Conservation (phyloP, 768 basidiomycete genomes). For the Chlorophyllum brunneum region DNA sequence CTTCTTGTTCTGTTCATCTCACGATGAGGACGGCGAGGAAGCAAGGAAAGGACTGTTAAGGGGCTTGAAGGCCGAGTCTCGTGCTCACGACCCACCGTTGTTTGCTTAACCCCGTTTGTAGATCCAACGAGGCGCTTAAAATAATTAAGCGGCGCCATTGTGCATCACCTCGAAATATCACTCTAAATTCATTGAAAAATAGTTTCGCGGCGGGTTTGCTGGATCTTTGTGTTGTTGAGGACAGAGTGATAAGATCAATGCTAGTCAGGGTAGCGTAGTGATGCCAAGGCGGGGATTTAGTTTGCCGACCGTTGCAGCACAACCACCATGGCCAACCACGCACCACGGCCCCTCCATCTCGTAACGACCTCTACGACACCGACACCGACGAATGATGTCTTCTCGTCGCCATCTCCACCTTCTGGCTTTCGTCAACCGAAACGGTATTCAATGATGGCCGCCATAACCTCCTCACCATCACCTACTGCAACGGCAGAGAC, state of each 20-base stretch:
- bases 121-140: neutral
- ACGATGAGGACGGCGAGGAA: neutral
- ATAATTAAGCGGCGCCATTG: no score
- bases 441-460: constrained; percentile 4
- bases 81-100: neutral
- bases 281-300: no score
- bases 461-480: neutral
- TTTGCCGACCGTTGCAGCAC: neutral
- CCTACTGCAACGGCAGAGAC: neutral
- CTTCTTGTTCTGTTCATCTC: neutral
- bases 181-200: no score
- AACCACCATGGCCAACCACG: constrained; percentile 4
- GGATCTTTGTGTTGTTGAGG: no score
- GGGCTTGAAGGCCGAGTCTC: no score
- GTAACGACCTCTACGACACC: neutral
- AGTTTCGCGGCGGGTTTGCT: no score
- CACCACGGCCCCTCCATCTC: constrained; percentile 11
- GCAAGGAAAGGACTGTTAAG: neutral
- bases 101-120: neutral
- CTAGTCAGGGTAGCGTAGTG: neutral
- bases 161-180: no score
- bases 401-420: constrained; percentile 2
- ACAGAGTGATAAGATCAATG: neutral
- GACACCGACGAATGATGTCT: neutral
- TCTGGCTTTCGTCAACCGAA: neutral